phyloP scores from a whole-genome alignment of 352 stramenopile species.

The Globisporangium acanthophoron region DNA sequence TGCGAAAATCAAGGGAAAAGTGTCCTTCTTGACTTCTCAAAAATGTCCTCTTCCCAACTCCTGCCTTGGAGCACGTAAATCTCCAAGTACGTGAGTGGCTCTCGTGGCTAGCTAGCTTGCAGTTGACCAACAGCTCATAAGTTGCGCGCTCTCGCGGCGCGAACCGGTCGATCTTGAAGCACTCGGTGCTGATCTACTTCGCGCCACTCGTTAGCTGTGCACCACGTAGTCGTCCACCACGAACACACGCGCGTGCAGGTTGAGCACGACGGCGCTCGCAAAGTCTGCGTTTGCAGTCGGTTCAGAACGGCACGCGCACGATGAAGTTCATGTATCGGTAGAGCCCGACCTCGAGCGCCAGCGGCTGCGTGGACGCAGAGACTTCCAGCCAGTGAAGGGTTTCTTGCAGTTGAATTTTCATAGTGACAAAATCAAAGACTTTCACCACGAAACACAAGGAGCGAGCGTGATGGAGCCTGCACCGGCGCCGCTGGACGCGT shows the following conservation, averaged over 20 bases:
- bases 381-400: neutral
- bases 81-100: constrained; percentile 19
- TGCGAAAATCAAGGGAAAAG: too few relatives aligned
- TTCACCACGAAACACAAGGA: too few relatives aligned
- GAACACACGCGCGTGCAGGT: constrained; percentile 29
- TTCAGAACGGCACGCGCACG: constrained; percentile 28
- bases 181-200: constrained; percentile 23
- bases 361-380: constrained; percentile 16
- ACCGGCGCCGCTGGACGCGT: constrained; percentile 22
- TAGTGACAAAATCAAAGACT: neutral
- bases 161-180: constrained; percentile 41
- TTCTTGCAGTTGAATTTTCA: too few relatives aligned
- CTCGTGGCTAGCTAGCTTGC: constrained; percentile 11
- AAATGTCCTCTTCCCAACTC: too few relatives aligned
- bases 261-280: constrained; percentile 28
- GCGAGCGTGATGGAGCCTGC: neutral
- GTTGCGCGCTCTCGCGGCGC: constrained; percentile 8
- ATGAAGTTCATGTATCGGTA: constrained; percentile 36
- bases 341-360: constrained; percentile 33
- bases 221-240: constrained; percentile 49
- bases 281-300: constrained; percentile 33
- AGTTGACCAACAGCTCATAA: constrained; percentile 20
- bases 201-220: constrained; percentile 2
- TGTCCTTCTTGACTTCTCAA: too few relatives aligned
- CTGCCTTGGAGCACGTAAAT: constrained; percentile 12